Percentiles rank a stretch among this genome's conserved stretches.
Evolutionary conservation across 805 yeast genomes (phyloP).

Genomic region (Wickerhamomyces queroliae): DNA sequence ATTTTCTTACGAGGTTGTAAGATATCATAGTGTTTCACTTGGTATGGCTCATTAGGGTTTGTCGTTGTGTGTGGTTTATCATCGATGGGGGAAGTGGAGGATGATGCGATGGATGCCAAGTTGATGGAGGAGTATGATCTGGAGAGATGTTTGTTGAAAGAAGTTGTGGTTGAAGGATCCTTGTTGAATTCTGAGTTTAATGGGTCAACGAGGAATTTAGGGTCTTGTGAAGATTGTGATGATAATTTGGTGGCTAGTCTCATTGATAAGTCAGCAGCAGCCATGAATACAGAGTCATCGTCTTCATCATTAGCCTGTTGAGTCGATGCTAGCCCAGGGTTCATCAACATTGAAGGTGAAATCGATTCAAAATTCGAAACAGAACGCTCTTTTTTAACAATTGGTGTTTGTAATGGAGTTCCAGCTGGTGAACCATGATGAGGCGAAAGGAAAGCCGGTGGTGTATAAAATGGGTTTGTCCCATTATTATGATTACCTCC

Average conservation of each 20-base stretch:
- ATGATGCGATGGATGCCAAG: slow-evolving; percentile 44
- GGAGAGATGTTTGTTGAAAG: no score
- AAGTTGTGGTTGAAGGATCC: no score
- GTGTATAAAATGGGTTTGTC: slow-evolving; percentile 45
- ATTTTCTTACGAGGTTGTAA: slow-evolving; percentile 18
- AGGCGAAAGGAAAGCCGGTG: slow-evolving; percentile 39
- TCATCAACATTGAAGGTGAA: slow-evolving; percentile 19
- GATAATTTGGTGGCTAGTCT: slow-evolving; percentile 21
- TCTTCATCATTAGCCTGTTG: neutral
- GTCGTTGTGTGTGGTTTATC: neutral
- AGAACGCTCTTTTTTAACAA: slow-evolving; percentile 4
- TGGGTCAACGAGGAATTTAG: slow-evolving; percentile 3
- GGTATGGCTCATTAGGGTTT: slow-evolving; percentile 2
- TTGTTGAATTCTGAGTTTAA: slow-evolving; percentile 4
- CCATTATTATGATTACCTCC: slow-evolving; percentile 9
- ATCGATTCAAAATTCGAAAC: slow-evolving; percentile 5
- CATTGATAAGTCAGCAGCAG: slow-evolving; percentile 26
- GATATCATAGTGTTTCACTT: slow-evolving; percentile 19
- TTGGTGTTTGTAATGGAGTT: slow-evolving; percentile 22
- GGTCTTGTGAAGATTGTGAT: neutral
- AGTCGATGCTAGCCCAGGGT: slow-evolving; percentile 5
- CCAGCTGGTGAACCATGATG: slow-evolving; percentile 16
- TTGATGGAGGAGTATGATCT: slow-evolving; percentile 49
- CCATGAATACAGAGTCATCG: slow-evolving; percentile 13
- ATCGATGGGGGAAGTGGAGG: slow-evolving; percentile 10